Base-by-base conservation (phyloP, 306 rosid species). In the Trichosanthes cucumerina region DNA sequence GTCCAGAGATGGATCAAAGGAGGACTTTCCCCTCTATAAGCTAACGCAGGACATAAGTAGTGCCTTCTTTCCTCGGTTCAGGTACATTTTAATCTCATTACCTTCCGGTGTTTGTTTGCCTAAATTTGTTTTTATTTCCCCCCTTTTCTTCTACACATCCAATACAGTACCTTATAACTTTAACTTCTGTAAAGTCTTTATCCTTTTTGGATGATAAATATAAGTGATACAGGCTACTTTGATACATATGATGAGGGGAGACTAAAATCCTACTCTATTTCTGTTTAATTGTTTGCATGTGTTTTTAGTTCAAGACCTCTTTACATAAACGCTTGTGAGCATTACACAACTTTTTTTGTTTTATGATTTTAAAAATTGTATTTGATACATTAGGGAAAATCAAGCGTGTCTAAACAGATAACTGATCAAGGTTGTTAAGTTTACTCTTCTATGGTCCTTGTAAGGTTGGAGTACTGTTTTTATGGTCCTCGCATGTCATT, bases 61-160 rank as follows among this genome's bases (percentile, higher is more conserved):
- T 82, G 95, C 96, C 41, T 82, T 82, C 86, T 89, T 83, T 86
- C 98, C 97, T 23, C 88, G 89, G 62, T 91, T 91, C 91, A 90
- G 98, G 98, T 93, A 86, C 43, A 63, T 53, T 34, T 50, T 26
- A 59, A 57, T 77, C 63, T 77, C 79, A 65, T 16, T 63, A 46
- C 33, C 26, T 78, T 63, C 23, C 8, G 23, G 46, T 28, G 66
- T 47, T 38, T 39, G 47, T 41, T 31, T 63, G 28, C 74, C 62
- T 7, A 46, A 21, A 41, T 5, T 70, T 43, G 18, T 52, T 72
- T 47, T 24, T 6, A 13, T 53, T 73, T 31, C 3, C 4, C 43
- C 43, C 23, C 15, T 41, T 57, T 59, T 34, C 53, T 46, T 54
- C 69, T 53, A 54, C 77, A 52, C 33, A 52, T 39, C 47, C 38